These are phyloP conservation scores for Cephalotrichum gorgonifer DNA, from an alignment of 2,329 filamentous ascomycete species.

Conservation along the genomic window DNA sequence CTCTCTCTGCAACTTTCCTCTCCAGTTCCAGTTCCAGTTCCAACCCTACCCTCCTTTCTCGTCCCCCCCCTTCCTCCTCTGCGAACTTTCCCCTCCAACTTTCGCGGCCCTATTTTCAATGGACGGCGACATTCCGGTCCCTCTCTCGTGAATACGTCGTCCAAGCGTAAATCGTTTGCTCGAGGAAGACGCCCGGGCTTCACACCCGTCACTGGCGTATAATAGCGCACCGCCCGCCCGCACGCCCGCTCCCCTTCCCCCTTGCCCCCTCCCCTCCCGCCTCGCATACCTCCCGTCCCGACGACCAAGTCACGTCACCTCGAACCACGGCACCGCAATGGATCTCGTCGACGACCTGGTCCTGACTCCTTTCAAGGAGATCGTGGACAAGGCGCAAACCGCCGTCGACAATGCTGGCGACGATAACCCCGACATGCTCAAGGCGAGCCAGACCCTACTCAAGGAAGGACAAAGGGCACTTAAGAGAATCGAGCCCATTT, in stretches of 20 bases:
- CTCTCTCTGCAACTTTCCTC: too few relatives aligned
- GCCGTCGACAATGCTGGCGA: slow-evolving; percentile 37
- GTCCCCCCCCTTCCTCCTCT: background rate
- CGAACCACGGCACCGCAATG: slow-evolving; percentile 16
- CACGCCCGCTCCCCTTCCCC: too few relatives aligned
- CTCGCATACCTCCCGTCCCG: background rate
- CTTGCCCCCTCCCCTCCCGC: too few relatives aligned
- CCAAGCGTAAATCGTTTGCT: background rate
- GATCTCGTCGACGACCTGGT: slow-evolving; percentile 32
- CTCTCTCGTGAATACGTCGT: background rate
- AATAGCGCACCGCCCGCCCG: background rate
- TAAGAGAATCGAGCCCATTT: slow-evolving; percentile 40
- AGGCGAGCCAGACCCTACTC: slow-evolving; percentile 34
- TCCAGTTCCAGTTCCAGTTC: too few relatives aligned
- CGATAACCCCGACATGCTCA: slow-evolving; percentile 33
- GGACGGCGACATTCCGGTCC: background rate
- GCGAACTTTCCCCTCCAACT: background rate
- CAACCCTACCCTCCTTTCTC: too few relatives aligned
- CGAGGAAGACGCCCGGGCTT: background rate
- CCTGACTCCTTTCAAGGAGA: slow-evolving; percentile 39
- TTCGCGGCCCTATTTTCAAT: background rate
- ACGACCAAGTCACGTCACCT: background rate
- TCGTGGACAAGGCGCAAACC: slow-evolving; percentile 37
- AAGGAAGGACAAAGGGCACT: slow-evolving; percentile 38
- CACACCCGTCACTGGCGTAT: background rate